A percentile compares a stretch with the other conserved stretches of the same genome.
Evolutionary conservation across 2,329 filamentous ascomycete genomes (phyloP).

Genomic region (Xylariaceae sp.): DNA sequence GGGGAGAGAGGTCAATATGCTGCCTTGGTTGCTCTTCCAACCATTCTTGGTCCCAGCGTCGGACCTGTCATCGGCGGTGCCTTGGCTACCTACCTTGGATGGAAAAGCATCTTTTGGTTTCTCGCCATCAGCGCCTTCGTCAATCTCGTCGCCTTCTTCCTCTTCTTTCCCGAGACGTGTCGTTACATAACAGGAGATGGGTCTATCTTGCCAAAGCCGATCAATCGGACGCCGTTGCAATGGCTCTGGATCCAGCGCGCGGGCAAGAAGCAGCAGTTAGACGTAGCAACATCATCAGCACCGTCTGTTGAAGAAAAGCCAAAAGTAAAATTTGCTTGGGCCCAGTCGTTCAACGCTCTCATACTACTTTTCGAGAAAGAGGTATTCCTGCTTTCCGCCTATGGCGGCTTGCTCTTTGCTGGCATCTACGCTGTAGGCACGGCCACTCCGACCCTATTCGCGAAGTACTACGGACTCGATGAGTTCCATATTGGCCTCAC

Average conservation of each 20-base stretch:
- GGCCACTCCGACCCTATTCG: conserved; percentile 48
- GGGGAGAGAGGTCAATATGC: conserved; percentile 54
- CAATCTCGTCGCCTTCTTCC: conserved; percentile 7
- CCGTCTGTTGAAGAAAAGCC: not conserved
- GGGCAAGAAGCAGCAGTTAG: not conserved
- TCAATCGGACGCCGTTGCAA: not conserved
- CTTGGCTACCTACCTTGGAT: conserved; percentile 15
- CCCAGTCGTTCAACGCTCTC: conserved; percentile 45
- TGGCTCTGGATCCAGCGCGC: not conserved
- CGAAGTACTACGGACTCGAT: conserved; percentile 46
- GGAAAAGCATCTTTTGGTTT: conserved; percentile 24
- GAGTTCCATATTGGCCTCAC: conserved; percentile 50
- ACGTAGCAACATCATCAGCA: not conserved
- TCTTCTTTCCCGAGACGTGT: conserved; percentile 14
- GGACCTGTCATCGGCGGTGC: conserved; percentile 23
- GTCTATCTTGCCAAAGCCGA: not conserved
- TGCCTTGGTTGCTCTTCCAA: conserved; percentile 42
- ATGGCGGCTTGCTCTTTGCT: conserved; percentile 53
- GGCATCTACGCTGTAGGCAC: conserved; percentile 53
- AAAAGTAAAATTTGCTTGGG: conserved; percentile 17
- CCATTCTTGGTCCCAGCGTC: conserved; percentile 38
- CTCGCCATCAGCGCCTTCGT: conserved; percentile 16
- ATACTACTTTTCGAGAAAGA: conserved; percentile 56
- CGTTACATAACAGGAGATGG: conserved; percentile 16
- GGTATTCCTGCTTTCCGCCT: conserved; percentile 48